Evolutionary conservation across 2,329 filamentous ascomycete species (phyloP).

Genomic region (Cladorrhinum sp.): DNA sequence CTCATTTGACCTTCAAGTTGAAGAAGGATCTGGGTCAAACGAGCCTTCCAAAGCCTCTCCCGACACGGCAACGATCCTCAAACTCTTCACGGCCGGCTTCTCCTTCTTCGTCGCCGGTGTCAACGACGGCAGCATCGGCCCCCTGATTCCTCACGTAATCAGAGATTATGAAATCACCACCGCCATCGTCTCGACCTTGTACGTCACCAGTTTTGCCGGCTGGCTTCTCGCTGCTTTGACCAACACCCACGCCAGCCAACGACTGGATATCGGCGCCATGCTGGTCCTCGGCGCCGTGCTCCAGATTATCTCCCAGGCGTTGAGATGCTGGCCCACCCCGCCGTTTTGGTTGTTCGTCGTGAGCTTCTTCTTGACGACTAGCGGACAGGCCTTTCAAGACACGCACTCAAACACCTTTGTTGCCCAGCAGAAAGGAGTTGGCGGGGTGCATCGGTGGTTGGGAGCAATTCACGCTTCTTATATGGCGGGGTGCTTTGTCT

Average conservation of each 20-base stretch:
- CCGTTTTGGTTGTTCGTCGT: constrained; percentile 55
- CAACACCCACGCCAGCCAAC: constrained; percentile 51
- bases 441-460: constrained; percentile 53
- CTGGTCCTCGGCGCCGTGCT: constrained; percentile 53
- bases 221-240: constrained; percentile 58
- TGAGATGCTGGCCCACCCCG: constrained; percentile 52
- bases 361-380: constrained; percentile 55
- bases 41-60: not conserved
- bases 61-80: constrained; percentile 33
- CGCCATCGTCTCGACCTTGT: constrained; percentile 50
- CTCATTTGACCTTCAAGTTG: not conserved
- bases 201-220: constrained; percentile 53
- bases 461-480: constrained; percentile 65
- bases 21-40: not conserved
- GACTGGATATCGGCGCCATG: constrained; percentile 54
- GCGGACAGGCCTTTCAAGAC: constrained; percentile 63
- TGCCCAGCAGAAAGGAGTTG: constrained; percentile 39
- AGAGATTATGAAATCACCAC: constrained; percentile 53
- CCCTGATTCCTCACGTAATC: constrained; percentile 61
- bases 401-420: constrained; percentile 62
- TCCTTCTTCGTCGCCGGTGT: constrained; percentile 64
- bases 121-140: constrained; percentile 63
- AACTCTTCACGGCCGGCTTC: constrained; percentile 53
- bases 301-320: constrained; percentile 51
- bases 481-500: constrained; percentile 53